These are phyloP conservation scores for Vigna radiata DNA, from an alignment of 306 rosid species.

Conservation along the genomic window DNA sequence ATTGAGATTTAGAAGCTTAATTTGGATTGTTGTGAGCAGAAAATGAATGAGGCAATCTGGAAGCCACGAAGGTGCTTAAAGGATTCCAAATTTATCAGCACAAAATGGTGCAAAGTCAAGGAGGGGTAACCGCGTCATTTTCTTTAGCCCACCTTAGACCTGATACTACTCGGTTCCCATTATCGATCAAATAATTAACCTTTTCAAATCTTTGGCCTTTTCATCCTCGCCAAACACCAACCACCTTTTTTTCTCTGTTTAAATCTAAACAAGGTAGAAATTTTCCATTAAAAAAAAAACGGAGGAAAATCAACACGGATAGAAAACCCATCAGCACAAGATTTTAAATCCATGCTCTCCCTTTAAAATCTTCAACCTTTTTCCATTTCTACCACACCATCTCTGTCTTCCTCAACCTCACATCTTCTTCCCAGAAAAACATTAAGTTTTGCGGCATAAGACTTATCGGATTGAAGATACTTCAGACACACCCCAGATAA, in stretches of 20 bases:
- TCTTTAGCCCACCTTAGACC: conserved; percentile 47
- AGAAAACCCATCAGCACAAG: conserved; percentile 43
- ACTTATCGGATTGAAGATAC: not conserved
- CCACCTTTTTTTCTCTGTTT: conserved; percentile 30
- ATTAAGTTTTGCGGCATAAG: not conserved
- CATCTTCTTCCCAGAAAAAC: not conserved
- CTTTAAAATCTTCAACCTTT: conserved; percentile 36
- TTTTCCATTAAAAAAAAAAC: conserved; percentile 18
- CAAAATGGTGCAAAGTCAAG: conserved; percentile 48
- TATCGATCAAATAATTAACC: no score
- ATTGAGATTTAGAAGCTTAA: no score
- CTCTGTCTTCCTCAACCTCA: not conserved
- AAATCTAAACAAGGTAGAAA: not conserved
- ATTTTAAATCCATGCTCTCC: conserved; percentile 40
- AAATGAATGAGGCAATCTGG: conserved; percentile 33
- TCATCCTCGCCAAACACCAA: conserved; percentile 44
- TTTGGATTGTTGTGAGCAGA: not conserved
- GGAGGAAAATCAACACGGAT: conserved; percentile 46
- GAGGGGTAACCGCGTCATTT: conserved; percentile 63
- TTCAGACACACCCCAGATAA: no score
- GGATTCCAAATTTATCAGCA: conserved; percentile 11
- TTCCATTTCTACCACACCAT: conserved; percentile 22
- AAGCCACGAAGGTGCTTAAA: conserved; percentile 22
- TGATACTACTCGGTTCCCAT: conserved; percentile 48
- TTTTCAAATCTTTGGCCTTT: conserved; percentile 24